Evolutionary conservation across 2,329 filamentous ascomycete genomes (phyloP).

Genomic region (Lecanoromycetidae sp.): DNA sequence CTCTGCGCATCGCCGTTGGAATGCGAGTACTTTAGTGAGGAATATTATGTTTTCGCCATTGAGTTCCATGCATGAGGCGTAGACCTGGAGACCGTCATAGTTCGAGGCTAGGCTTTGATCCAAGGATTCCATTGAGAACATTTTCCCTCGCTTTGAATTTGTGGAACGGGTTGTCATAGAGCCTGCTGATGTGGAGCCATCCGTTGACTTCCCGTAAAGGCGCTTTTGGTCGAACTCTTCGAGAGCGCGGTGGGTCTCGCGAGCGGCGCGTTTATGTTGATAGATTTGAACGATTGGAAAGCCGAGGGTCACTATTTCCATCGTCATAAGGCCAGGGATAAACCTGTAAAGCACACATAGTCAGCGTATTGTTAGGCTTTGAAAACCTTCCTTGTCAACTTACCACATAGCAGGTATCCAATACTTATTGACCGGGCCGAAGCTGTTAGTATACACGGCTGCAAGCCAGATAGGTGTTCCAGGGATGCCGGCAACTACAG

Average conservation of each 20-base stretch:
- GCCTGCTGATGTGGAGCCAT: neutral
- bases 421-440: constrained; percentile 42
- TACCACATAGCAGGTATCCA: constrained; percentile 53
- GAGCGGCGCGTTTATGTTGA: constrained; percentile 19
- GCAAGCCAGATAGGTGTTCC: constrained; percentile 56
- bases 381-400: too few relatives aligned
- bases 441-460: constrained; percentile 41
- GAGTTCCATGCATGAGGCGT: constrained; percentile 54
- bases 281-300: constrained; percentile 49
- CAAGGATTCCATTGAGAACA: constrained; percentile 49
- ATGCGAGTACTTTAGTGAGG: constrained; percentile 45
- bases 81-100: constrained; percentile 48
- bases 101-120: constrained; percentile 43
- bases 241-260: constrained; percentile 29
- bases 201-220: neutral
- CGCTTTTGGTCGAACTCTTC: constrained; percentile 29
- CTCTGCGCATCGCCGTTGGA: constrained; percentile 35
- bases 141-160: constrained; percentile 31
- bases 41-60: constrained; percentile 62
- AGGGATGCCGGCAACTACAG: constrained; percentile 42
- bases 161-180: constrained; percentile 14
- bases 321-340: constrained; percentile 47
- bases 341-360: too few relatives aligned
- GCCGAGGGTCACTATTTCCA: constrained; percentile 53
- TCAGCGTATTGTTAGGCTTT: too few relatives aligned